A percentile compares a stretch with the other conserved stretches of the same genome.
phyloP scores from a whole-genome alignment of 1,284 basidiomycete species.

The Cronartium quercuum region DNA sequence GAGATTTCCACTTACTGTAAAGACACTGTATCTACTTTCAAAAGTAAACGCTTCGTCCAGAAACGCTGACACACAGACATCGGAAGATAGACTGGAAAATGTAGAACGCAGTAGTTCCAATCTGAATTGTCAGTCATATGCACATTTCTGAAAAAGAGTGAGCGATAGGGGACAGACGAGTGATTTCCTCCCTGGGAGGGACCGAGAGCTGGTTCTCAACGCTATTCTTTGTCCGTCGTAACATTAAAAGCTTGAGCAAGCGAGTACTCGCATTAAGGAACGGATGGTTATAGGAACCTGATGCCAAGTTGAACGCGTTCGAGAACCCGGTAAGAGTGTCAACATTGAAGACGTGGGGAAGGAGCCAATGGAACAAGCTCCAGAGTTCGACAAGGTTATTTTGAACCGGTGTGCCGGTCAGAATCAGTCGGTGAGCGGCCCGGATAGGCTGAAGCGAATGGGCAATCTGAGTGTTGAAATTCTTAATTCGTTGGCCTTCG shows the following conservation, averaged over 20 bases:
- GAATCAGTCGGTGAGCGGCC: constrained; percentile 56
- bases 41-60: constrained; percentile 58
- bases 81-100: constrained; percentile 45
- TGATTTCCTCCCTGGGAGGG: constrained; percentile 58
- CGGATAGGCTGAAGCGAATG: constrained; percentile 54
- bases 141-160: neutral
- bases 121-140: too few relatives aligned
- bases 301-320: constrained; percentile 56
- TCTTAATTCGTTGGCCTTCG: constrained; percentile 62
- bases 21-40: constrained; percentile 53
- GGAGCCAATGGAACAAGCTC: constrained; percentile 50
- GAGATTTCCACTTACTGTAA: neutral
- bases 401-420: constrained; percentile 62
- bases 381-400: constrained; percentile 59
- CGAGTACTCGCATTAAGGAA: constrained; percentile 55
- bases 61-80: constrained; percentile 60
- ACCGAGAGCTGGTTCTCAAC: constrained; percentile 54
- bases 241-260: constrained; percentile 57
- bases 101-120: neutral
- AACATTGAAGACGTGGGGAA: constrained; percentile 56
- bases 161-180: constrained; percentile 53
- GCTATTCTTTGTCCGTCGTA: constrained; percentile 58
- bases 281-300: constrained; percentile 55
- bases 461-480: constrained; percentile 54
- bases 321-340: constrained; percentile 55